Conservation (phyloP, 805 yeast species). For the Cyberlindnera mrakii region DNA sequence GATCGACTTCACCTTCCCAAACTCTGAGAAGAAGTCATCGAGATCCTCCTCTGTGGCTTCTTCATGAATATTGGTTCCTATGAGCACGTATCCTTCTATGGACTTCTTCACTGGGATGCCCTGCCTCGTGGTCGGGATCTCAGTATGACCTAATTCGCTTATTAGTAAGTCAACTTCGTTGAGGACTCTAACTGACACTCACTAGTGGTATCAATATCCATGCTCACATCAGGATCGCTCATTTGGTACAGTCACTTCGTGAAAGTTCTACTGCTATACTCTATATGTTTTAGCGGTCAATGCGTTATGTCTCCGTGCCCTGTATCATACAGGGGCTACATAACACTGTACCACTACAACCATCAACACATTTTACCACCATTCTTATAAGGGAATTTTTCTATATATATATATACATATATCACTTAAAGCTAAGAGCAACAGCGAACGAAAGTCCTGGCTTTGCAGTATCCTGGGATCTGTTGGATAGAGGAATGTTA, state of each 20-base stretch:
- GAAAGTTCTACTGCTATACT: too few species aligned
- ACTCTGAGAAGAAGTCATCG: slow-evolving; percentile 35
- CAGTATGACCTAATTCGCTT: background rate
- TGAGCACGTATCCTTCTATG: slow-evolving; percentile 36
- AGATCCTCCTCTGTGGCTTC: slow-evolving; percentile 41
- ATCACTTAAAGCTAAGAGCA: slow-evolving; percentile 33
- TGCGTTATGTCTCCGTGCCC: too few species aligned
- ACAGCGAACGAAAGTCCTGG: slow-evolving; percentile 55
- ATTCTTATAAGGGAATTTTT: background rate
- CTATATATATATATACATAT: background rate
- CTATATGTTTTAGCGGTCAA: too few species aligned
- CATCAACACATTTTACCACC: too few species aligned
- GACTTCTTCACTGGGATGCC: slow-evolving; percentile 10
- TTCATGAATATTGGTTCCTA: slow-evolving; percentile 35
- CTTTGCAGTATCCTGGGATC: slow-evolving; percentile 37
- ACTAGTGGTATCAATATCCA: slow-evolving; percentile 3
- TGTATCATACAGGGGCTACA: background rate
- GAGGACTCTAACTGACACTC: background rate
- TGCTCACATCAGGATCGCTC: slow-evolving; percentile 4
- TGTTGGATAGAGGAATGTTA: slow-evolving; percentile 45
- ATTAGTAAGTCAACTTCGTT: background rate
- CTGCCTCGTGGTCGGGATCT: slow-evolving; percentile 6
- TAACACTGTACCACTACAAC: too few species aligned
- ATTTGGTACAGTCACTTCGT: background rate
- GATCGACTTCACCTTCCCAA: slow-evolving; percentile 30